Conservation (phyloP, 352 stramenopile species). For the Phytophthora fragariaefolia region DNA sequence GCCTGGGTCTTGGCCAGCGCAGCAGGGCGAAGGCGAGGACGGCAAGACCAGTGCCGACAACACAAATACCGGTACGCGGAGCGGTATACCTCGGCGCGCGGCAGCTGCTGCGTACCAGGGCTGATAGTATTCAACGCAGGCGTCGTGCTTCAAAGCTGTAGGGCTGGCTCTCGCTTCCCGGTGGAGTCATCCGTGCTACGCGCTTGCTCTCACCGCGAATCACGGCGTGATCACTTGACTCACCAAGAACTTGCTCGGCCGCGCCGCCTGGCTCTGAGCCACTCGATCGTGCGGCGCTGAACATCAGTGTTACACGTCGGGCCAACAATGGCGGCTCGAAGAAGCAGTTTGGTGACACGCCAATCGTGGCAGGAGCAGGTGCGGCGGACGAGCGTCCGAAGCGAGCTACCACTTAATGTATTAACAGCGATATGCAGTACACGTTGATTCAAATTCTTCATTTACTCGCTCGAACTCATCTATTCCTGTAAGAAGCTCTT, state of each 20-base stretch:
- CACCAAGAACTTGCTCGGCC: conserved; percentile 4
- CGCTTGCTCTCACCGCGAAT: conserved; percentile 6
- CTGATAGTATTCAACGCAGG: conserved; percentile 4
- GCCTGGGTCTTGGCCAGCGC: no score
- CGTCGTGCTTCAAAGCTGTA: conserved; percentile 18
- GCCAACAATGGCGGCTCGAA: no score
- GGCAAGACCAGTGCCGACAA: not conserved
- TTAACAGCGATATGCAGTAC: not conserved
- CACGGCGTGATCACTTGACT: conserved; percentile 22
- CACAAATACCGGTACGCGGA: not conserved
- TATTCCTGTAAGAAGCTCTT: no score
- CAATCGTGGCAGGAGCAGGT: not conserved
- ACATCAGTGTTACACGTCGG: no score
- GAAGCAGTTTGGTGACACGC: not conserved
- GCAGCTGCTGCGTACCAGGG: not conserved
- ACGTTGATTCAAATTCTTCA: no score
- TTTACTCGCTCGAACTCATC: no score
- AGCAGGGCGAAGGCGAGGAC: not conserved
- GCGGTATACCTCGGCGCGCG: not conserved
- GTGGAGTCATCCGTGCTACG: conserved; percentile 18
- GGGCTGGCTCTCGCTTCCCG: conserved; percentile 13
- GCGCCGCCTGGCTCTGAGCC: not conserved
- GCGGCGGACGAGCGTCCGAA: no score
- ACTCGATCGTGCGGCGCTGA: not conserved
- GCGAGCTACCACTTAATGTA: no score